Evolutionary conservation across 345 rosid species (phyloP).

Genomic region (Populus euphratica): DNA sequence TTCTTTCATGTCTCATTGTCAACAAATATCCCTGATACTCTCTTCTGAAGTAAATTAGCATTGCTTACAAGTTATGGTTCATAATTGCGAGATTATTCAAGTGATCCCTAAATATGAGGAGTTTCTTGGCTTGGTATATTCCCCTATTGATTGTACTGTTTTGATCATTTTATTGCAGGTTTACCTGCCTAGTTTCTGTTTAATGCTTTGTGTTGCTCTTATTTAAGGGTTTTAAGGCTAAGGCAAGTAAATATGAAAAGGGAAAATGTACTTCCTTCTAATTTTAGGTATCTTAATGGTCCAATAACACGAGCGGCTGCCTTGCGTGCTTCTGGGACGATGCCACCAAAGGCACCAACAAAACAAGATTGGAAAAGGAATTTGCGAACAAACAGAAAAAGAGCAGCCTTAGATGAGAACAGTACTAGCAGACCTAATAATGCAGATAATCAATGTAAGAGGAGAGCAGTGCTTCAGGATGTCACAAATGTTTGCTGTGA

Average conservation of each 20-base stretch:
- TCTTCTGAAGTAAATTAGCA: background rate
- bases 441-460: conserved; percentile 38
- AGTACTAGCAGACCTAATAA: conserved; percentile 27
- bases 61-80: background rate
- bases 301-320: conserved; percentile 71
- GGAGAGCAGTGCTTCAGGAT: conserved; percentile 68
- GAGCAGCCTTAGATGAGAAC: conserved; percentile 52
- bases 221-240: conserved; percentile 29
- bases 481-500: conserved; percentile 59
- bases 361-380: conserved; percentile 36
- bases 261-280: conserved; percentile 35
- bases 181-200: conserved; percentile 9
- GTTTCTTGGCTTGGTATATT: background rate
- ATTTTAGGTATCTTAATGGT: conserved; percentile 35
- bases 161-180: conserved; percentile 24
- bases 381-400: conserved; percentile 39
- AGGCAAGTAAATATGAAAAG: conserved; percentile 51
- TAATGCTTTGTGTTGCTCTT: conserved; percentile 26
- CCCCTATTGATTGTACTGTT: conserved; percentile 1
- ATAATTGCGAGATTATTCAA: background rate
- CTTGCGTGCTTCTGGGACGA: conserved; percentile 34
- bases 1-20: background rate
- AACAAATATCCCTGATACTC: too few species aligned
- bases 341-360: conserved; percentile 28
- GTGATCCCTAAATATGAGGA: background rate